Evolutionary conservation across 1,284 basidiomycete species (phyloP).

Genomic region (Heliocybe sulcata): DNA sequence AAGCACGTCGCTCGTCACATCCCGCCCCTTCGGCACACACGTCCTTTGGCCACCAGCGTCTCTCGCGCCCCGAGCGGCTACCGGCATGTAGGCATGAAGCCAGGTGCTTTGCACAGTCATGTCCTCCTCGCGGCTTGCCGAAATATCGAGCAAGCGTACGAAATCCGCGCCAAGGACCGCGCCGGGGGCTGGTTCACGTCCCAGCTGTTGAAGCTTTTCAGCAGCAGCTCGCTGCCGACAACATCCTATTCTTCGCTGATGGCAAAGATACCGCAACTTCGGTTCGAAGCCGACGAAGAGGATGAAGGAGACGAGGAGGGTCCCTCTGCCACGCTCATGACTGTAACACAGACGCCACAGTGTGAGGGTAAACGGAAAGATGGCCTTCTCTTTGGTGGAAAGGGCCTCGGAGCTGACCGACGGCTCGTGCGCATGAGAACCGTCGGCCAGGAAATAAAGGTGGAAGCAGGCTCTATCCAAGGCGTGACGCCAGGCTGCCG

Average conservation of each 20-base stretch:
- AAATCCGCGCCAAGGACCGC: background rate
- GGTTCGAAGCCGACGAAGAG: background rate
- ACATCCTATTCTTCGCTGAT: background rate
- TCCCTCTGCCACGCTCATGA: too few relatives aligned
- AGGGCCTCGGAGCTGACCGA: background rate
- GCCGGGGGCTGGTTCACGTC: slow-evolving; percentile 1
- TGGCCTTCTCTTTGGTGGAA: slow-evolving; percentile 7
- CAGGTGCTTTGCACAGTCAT: slow-evolving; percentile 5
- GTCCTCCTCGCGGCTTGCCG: slow-evolving; percentile 11
- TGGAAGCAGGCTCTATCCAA: slow-evolving; percentile 8
- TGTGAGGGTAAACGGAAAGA: slow-evolving; percentile 10
- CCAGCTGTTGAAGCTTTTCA: background rate
- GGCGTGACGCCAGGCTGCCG: slow-evolving; percentile 7
- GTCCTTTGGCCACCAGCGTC: background rate
- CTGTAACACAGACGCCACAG: slow-evolving; percentile 8
- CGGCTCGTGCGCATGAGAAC: background rate
- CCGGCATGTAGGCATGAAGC: background rate
- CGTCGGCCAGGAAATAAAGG: background rate
- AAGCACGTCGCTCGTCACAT: too few relatives aligned
- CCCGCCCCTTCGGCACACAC: background rate
- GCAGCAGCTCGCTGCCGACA: background rate
- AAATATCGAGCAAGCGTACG: slow-evolving; percentile 6
- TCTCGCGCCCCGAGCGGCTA: background rate
- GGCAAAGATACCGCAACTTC: background rate
- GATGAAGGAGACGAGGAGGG: background rate